Conservation (phyloP, 73 alveolate species). For the Paramecium octaurelia region DNA sequence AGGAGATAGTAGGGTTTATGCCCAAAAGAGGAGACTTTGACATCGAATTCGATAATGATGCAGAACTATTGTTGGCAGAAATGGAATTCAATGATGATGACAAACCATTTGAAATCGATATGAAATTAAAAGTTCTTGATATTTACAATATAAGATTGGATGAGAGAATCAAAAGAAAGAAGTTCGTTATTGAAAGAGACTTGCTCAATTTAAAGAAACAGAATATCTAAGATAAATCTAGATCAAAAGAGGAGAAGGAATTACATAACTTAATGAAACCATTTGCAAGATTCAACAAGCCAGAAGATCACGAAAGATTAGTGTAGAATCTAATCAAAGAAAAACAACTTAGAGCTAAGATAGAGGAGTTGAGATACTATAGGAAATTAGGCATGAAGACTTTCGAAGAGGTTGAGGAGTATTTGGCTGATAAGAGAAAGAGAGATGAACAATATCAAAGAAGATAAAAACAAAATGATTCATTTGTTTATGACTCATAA, state of each 20-base stretch:
- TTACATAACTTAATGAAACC: constrained; percentile 76
- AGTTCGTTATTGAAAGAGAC: constrained; percentile 95
- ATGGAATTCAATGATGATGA: constrained; percentile 96
- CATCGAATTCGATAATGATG: constrained; percentile 94
- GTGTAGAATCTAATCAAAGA: constrained; percentile 77
- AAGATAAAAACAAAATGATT: constrained; percentile 58
- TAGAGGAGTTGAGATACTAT: constrained; percentile 75
- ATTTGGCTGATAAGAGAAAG: constrained; percentile 71
- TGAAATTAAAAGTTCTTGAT: constrained; percentile 88
- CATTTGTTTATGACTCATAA: constrained; percentile 51
- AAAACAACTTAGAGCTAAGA: constrained; percentile 67
- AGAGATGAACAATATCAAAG: constrained; percentile 54
- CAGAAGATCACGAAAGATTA: constrained; percentile 78
- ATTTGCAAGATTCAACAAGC: constrained; percentile 78
- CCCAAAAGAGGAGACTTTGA: constrained; percentile 98
- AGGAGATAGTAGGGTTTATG: constrained; percentile 93
- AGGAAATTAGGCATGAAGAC: constrained; percentile 73
- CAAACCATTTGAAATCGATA: constrained; percentile 81
- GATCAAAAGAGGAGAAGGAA: constrained; percentile 75
- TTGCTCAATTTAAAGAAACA: constrained; percentile 77
- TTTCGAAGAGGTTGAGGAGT: constrained; percentile 75
- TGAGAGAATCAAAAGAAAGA: constrained; percentile 94
- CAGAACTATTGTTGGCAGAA: constrained; percentile 92
- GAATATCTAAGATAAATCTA: constrained; percentile 65
- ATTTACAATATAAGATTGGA: constrained; percentile 92